These are phyloP conservation scores for Neofusicoccum parvum DNA, from an alignment of 2,329 filamentous ascomycete species.

Conservation along the genomic window DNA sequence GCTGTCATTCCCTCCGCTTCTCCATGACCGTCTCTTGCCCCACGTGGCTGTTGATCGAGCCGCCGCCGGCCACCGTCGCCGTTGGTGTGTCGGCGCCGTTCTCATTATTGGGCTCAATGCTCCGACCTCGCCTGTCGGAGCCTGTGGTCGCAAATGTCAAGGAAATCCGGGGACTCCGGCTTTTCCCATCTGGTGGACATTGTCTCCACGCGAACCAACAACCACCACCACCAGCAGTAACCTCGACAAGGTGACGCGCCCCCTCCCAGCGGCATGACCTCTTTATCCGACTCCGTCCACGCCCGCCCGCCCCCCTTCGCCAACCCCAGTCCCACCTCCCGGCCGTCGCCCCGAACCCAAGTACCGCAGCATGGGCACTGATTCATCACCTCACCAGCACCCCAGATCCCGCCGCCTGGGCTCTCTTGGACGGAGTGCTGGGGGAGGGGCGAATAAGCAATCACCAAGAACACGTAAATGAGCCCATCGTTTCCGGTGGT, in stretches of 20 bases:
- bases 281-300: not conserved
- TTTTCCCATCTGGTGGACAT: too few relatives aligned
- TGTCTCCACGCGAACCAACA: too few relatives aligned
- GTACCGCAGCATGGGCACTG: not conserved
- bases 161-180: too few relatives aligned
- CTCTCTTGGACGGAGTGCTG: too few relatives aligned
- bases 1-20: not conserved
- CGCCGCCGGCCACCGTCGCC: not conserved
- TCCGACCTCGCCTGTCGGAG: not conserved
- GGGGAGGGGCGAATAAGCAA: too few relatives aligned
- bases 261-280: not conserved
- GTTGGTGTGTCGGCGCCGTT: not conserved
- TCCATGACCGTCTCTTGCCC: not conserved
- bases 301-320: not conserved
- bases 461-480: too few relatives aligned
- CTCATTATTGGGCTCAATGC: not conserved
- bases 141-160: too few relatives aligned
- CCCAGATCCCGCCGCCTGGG: too few relatives aligned
- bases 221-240: too few relatives aligned
- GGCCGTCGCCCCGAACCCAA: not conserved
- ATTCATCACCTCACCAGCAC: not conserved
- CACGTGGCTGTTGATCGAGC: not conserved
- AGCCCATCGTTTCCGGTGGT: not conserved
- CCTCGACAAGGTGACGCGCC: too few relatives aligned
- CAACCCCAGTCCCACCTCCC: not conserved